Conservation (phyloP, 2,329 filamentous ascomycete genomes). For the Aspergillus hortae region DNA sequence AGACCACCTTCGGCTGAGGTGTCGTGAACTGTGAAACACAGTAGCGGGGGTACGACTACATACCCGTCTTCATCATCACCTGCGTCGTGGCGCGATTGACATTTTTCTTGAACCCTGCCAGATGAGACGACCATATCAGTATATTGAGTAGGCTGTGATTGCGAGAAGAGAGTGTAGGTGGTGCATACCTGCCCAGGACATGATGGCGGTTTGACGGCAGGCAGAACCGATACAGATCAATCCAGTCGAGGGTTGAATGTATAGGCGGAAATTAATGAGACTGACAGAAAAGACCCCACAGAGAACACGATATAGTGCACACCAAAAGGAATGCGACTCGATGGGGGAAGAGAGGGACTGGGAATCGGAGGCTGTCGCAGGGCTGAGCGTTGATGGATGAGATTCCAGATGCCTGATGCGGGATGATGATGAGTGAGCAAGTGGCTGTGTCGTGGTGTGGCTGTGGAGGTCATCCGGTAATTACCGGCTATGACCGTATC, state of each 20-base stretch:
- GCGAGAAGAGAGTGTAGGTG: neutral
- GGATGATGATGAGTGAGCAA: neutral
- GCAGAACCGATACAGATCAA: constrained; percentile 1
- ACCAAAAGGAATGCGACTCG: neutral
- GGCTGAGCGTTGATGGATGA: constrained; percentile 4
- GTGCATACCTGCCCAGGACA: constrained; percentile 67
- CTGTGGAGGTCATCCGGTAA: neutral
- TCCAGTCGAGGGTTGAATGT: neutral
- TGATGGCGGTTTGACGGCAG: constrained; percentile 37
- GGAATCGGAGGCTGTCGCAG: constrained; percentile 1
- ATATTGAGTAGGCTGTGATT: neutral
- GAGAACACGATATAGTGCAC: neutral
- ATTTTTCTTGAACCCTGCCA: constrained; percentile 83
- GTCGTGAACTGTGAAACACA: neutral
- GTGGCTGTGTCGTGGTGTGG: constrained; percentile 1
- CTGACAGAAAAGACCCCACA: neutral
- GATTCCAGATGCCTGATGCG: constrained; percentile 4
- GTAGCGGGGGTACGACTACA: constrained; percentile 24
- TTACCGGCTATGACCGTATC: neutral
- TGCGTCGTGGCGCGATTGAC: constrained; percentile 98
- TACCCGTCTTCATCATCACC: constrained; percentile 99
- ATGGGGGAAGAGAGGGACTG: neutral
- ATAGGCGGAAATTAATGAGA: neutral
- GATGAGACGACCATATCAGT: constrained; percentile 5
- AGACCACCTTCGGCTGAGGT: no score